Conservation (phyloP, 164 flowering plant genomes). For the grape (Vitis vinifera) region DNA sequence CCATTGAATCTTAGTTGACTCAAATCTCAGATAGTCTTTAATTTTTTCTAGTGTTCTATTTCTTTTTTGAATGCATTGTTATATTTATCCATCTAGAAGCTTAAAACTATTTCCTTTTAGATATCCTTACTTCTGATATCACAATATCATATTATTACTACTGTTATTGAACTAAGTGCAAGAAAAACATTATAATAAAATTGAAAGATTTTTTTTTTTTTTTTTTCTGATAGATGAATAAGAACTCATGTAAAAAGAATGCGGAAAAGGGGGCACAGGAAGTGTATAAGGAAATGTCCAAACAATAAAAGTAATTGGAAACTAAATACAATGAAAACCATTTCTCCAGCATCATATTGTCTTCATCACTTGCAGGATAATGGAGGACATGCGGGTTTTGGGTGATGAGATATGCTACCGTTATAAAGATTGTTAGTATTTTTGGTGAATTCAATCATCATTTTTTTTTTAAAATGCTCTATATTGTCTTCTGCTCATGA, state of each 20-base stretch:
- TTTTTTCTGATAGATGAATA: no score
- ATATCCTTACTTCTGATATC: neutral
- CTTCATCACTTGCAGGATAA: conserved; percentile 48
- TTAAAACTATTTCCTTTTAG: neutral
- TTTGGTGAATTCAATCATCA: neutral
- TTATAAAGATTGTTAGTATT: conserved; percentile 79
- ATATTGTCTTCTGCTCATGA: conserved; percentile 12
- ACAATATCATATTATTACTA: neutral
- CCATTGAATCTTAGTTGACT: neutral
- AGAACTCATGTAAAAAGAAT: no score
- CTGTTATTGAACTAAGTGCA: no score
- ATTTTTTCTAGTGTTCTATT: neutral
- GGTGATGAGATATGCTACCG: conserved; percentile 94
- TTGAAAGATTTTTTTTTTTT: no score
- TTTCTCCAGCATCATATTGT: neutral
- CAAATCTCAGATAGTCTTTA: neutral
- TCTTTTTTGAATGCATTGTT: neutral
- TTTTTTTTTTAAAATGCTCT: neutral
- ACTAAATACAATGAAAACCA: neutral
- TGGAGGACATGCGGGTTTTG: conserved; percentile 91
- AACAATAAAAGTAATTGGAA: no score
- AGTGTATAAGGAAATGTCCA: neutral
- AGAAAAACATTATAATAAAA: no score
- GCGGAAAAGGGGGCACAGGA: neutral
- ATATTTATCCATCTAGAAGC: no score